These are phyloP conservation scores for Sarcodon sp. DNA, from an alignment of 768 basidiomycete species.

Conservation along the genomic window DNA sequence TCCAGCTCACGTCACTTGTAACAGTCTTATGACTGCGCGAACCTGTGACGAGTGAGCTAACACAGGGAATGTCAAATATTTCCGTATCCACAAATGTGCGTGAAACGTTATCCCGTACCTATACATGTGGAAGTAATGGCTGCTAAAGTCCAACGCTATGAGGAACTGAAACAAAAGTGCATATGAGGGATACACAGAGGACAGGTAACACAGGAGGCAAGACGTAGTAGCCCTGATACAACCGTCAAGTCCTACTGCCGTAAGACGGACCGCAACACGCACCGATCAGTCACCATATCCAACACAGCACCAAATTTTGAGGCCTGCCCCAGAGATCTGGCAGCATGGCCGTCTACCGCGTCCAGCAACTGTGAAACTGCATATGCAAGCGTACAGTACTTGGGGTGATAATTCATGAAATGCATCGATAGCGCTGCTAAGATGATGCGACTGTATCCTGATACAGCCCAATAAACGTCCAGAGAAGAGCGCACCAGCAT, in stretches of 20 bases:
- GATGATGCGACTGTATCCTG: constrained; percentile 86
- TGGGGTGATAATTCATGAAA: constrained; percentile 93
- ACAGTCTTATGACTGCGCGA: constrained; percentile 89
- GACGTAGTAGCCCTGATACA: constrained; percentile 67
- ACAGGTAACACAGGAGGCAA: constrained; percentile 87
- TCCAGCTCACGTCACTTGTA: constrained; percentile 83
- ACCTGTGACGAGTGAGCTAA: constrained; percentile 88
- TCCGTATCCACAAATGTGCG: neutral
- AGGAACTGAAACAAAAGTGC: constrained; percentile 88
- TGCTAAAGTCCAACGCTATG: constrained; percentile 94
- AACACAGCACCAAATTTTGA: constrained; percentile 96
- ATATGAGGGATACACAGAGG: constrained; percentile 77
- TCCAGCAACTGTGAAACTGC: constrained; percentile 86
- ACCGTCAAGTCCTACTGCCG: constrained; percentile 17
- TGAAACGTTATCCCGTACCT: constrained; percentile 39
- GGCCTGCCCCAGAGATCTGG: constrained; percentile 77
- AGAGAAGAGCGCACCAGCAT: constrained; percentile 1
- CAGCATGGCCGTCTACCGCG: constrained; percentile 90
- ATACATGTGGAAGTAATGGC: constrained; percentile 99
- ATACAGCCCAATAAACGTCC: neutral
- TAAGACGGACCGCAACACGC: constrained; percentile 12
- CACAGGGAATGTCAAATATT: neutral
- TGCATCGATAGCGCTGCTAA: constrained; percentile 81
- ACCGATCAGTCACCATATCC: constrained; percentile 99
- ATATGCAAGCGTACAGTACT: constrained; percentile 83